Percentiles rank a stretch among this genome's conserved stretches.
Evolutionary conservation across 176 grass and related monocot genomes (phyloP).

Genomic region (Coix lacrymajobi): DNA sequence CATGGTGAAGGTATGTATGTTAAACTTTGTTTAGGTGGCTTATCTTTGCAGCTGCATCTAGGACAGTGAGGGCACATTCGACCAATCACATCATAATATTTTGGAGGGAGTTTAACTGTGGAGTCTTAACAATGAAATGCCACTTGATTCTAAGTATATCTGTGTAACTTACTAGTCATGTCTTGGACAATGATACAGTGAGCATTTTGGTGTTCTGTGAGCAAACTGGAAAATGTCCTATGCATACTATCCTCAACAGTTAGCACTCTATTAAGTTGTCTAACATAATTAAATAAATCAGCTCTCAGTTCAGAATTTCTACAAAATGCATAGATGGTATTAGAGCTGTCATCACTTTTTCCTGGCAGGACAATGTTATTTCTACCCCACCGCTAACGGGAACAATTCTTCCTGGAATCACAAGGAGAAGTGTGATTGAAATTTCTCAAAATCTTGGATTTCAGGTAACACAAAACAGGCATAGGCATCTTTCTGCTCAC

Average conservation of each 20-base stretch:
- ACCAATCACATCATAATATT: background rate
- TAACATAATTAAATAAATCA: background rate
- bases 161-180: background rate
- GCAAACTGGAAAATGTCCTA: background rate
- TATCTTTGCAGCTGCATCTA: constrained; percentile 11
- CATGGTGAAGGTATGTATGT: constrained; percentile 63
- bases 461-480: constrained; percentile 43
- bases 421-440: constrained; percentile 83
- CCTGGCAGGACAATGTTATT: constrained; percentile 64
- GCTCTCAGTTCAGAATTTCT: background rate
- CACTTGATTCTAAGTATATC: background rate
- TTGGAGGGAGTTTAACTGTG: background rate
- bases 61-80: background rate
- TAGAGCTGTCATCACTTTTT: background rate
- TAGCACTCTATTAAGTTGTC: background rate
- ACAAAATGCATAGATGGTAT: background rate
- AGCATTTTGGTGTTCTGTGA: background rate
- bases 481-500: background rate
- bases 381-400: constrained; percentile 66
- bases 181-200: background rate
- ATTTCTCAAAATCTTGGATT: constrained; percentile 55
- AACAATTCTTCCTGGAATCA: constrained; percentile 92
- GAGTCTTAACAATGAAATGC: background rate
- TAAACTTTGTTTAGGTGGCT: background rate
- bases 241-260: background rate